These are phyloP conservation scores for Diphasiastrum complanatum DNA, from an alignment of 83 land plant species.

Conservation along the genomic window DNA sequence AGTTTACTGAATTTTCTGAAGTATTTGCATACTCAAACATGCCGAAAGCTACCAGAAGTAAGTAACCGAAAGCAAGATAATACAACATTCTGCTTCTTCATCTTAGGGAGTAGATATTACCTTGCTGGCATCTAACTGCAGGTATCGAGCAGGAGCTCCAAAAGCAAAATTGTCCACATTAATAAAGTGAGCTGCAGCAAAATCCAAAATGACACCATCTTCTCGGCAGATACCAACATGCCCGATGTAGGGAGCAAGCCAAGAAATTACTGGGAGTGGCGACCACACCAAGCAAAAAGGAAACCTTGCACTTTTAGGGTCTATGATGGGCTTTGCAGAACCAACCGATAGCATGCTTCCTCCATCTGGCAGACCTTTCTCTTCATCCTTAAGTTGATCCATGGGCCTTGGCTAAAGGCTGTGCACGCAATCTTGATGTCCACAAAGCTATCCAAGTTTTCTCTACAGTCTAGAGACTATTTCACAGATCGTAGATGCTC, in stretches of 20 bases:
- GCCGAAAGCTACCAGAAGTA: too few relatives aligned
- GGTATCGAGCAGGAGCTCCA: constrained; percentile 74
- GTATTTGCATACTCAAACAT: too few relatives aligned
- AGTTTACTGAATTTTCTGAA: too few relatives aligned
- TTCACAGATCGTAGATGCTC: too few relatives aligned
- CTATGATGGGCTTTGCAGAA: too few relatives aligned
- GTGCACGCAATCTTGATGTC: too few relatives aligned
- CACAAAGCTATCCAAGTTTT: too few relatives aligned
- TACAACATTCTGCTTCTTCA: neutral
- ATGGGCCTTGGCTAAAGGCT: too few relatives aligned
- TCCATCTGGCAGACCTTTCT: too few relatives aligned
- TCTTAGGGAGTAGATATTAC: constrained; percentile 28
- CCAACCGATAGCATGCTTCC: too few relatives aligned
- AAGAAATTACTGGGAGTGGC: constrained; percentile 79
- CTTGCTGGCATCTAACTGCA: constrained; percentile 54
- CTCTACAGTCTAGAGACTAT: too few relatives aligned
- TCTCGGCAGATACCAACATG: constrained; percentile 83
- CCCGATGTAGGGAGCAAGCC: constrained; percentile 83
- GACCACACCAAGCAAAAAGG: constrained; percentile 88
- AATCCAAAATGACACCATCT: constrained; percentile 71
- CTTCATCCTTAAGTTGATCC: too few relatives aligned
- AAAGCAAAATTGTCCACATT: constrained; percentile 64
- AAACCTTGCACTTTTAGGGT: constrained; percentile 46
- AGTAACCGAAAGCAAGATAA: neutral
- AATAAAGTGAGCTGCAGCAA: constrained; percentile 58